These are phyloP conservation scores for Mortierella sp. DNA, from an alignment of 371 early-diverging fungal species.

Conservation along the genomic window DNA sequence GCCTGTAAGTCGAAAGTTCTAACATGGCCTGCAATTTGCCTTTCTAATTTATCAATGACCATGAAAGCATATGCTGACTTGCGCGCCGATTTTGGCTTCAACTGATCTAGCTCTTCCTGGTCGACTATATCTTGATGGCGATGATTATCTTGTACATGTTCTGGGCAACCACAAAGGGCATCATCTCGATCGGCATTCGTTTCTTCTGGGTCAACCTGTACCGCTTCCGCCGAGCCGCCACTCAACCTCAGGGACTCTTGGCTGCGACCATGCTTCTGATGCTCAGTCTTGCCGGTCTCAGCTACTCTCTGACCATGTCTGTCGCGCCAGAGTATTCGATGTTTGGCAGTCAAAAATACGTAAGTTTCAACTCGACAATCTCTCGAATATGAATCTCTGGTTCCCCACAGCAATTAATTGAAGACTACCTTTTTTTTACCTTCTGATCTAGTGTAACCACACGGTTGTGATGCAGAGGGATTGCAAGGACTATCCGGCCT, in stretches of 20 bases:
- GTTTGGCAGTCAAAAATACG: constrained; percentile 78
- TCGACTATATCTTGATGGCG: constrained; percentile 76
- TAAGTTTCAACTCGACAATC: constrained; percentile 45
- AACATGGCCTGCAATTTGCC: no score
- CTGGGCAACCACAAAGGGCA: constrained; percentile 69
- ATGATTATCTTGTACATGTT: constrained; percentile 73
- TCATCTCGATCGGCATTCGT: constrained; percentile 72
- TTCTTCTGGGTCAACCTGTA: constrained; percentile 74
- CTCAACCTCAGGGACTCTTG: constrained; percentile 74
- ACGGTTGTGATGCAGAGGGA: constrained; percentile 59
- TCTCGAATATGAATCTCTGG: background rate
- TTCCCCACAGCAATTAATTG: background rate
- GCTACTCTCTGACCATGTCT: constrained; percentile 69
- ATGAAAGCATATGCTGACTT: background rate
- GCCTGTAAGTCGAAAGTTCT: constrained; percentile 52
- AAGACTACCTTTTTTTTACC: background rate
- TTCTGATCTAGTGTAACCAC: constrained; percentile 66
- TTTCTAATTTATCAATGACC: background rate
- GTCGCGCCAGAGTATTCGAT: constrained; percentile 78
- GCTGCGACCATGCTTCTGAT: constrained; percentile 66
- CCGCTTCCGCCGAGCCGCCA: constrained; percentile 64
- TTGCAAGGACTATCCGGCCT: constrained; percentile 63
- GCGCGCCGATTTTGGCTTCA: background rate
- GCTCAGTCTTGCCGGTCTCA: constrained; percentile 70
- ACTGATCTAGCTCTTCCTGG: constrained; percentile 63